These are phyloP conservation scores for Sporothrix sp. DNA, from an alignment of 2,329 filamentous ascomycete species.

Conservation along the genomic window DNA sequence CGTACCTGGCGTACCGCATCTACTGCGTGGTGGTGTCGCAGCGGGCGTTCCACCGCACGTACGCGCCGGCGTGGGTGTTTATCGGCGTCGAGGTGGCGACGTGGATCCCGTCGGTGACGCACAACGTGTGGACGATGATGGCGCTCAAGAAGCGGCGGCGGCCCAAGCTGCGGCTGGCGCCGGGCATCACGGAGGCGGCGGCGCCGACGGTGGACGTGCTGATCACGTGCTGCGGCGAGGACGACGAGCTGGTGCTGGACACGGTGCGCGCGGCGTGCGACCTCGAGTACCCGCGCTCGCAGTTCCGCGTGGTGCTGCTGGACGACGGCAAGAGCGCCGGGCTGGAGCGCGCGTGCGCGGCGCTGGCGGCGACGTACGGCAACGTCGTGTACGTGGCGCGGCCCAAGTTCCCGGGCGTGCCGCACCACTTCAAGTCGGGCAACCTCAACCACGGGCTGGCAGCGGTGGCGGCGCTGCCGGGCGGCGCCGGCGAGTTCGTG, in stretches of 20 bases:
- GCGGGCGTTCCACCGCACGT: conserved; percentile 28
- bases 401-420: conserved; percentile 36
- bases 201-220: conserved; percentile 48
- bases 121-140: conserved; percentile 49
- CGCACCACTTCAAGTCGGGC: conserved; percentile 53
- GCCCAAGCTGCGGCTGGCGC: conserved; percentile 41
- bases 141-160: conserved; percentile 42
- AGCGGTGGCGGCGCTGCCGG: conserved; percentile 38
- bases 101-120: conserved; percentile 44
- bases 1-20: conserved; percentile 44
- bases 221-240: conserved; percentile 48
- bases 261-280: conserved; percentile 44
- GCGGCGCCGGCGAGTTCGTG: conserved; percentile 47
- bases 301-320: conserved; percentile 45
- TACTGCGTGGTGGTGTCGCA: conserved; percentile 43
- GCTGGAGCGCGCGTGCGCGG: conserved; percentile 28
- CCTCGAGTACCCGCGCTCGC: conserved; percentile 43
- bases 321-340: conserved; percentile 42
- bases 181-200: conserved; percentile 29
- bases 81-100: conserved; percentile 45
- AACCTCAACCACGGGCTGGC: conserved; percentile 53
- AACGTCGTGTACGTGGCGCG: conserved; percentile 46
- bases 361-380: conserved; percentile 32
- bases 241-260: conserved; percentile 45
- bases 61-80: conserved; percentile 34